These are phyloP conservation scores for Trichoderma atrobrunneum DNA, from an alignment of 2,329 filamentous ascomycete species.

Conservation along the genomic window DNA sequence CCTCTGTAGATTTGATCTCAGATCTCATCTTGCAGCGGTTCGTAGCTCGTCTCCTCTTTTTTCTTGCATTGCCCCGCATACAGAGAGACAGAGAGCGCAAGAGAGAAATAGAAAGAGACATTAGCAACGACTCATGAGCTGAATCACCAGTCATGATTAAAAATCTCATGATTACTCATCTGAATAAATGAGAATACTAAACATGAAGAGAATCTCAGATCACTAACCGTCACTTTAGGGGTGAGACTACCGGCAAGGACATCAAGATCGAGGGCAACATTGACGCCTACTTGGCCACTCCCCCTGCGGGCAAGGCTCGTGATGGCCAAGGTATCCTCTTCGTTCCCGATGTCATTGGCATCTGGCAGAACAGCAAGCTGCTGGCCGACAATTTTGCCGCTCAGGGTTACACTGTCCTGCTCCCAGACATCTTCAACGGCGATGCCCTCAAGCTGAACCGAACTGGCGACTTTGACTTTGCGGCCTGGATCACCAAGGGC, in stretches of 20 bases:
- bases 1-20: neutral
- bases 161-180: neutral
- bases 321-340: slow-evolving; percentile 19
- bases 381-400: slow-evolving; percentile 38
- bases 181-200: neutral
- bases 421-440: slow-evolving; percentile 35
- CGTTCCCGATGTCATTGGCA: slow-evolving; percentile 24
- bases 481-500: slow-evolving; percentile 37
- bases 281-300: slow-evolving; percentile 25
- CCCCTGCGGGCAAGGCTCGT: slow-evolving; percentile 13
- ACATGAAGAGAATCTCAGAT: neutral
- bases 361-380: slow-evolving; percentile 43
- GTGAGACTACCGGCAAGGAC: slow-evolving; percentile 14
- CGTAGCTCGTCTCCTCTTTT: neutral
- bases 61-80: neutral
- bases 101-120: neutral
- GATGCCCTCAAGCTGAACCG: slow-evolving; percentile 46
- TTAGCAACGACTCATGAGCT: neutral
- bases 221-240: neutral
- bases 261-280: slow-evolving; percentile 22
- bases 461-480: slow-evolving; percentile 28
- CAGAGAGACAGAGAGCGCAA: neutral
- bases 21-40: neutral
- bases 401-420: slow-evolving; percentile 33
- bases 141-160: neutral